Evolutionary conservation across 1,139 yeast genomes (phyloP), one percentile per base, ranked within the genome.

Genomic region (Kurtzmaniella quercitrusa): DNA sequence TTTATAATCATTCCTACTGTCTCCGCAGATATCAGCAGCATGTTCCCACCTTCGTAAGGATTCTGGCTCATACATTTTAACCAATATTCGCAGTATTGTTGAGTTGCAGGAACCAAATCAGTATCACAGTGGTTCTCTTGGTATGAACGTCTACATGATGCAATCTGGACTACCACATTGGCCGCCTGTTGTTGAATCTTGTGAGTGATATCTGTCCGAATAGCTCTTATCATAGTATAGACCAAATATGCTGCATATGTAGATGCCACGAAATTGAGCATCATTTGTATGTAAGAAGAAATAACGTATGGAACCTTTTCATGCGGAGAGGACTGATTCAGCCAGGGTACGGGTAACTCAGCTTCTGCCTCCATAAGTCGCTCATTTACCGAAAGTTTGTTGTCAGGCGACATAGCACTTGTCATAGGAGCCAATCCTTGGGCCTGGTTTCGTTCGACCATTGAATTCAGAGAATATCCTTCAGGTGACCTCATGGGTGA

Each of bases 1-100:
- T 82, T 82, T n/a, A 83, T 47, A 9, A 83, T 67, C 44, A 78
- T 64, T 0, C 88, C 89, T 2, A 84, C 51, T 0, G 84, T 79
- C 45, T 79, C 79, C 0, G 88, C 87, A 57, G 82, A 75, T 12
- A 83, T 67, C 46, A 68, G 69, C 5, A 83, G 74, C 43, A 65
- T 65, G 42, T 71, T 65, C 32, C 78, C 62, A 48, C 68, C 55
- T 48, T 59, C 53, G 36, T 56, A 56, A 3, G 82, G 78, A 42
- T 79, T 78, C 49, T 75, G 77, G 41, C 67, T 68, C 82, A 82
- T 81, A 52, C 91, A 83, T 42, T 73, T 69, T 44, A 68, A 69
- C 87, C 87, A 84, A 45, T 71, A 68, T 20, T 68, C 66, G 56
- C 93, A 84, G 36, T 71, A 68, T 16, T 63, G 62, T 46, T 75